phyloP scores from a whole-genome alignment of 768 basidiomycete species.

The Amanita polypyramis region DNA sequence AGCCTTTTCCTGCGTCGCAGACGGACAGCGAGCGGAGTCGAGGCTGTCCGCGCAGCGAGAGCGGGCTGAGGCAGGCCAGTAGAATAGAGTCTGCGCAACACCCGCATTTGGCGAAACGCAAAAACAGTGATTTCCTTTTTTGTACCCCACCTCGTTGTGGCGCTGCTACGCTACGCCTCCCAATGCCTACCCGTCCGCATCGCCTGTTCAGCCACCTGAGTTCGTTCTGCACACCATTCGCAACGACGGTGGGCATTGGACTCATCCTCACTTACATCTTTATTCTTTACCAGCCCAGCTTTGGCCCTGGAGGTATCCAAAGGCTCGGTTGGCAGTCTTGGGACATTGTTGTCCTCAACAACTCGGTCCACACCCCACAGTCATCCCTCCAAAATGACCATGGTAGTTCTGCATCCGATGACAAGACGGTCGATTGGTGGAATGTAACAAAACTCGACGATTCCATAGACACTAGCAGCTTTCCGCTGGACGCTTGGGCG shows the following conservation, averaged over 20 bases:
- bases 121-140: conserved; percentile 5
- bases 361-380: conserved; percentile 8
- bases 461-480: conserved; percentile 47
- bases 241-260: conserved; percentile 55
- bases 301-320: conserved; percentile 60
- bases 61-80: conserved; percentile 31
- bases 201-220: conserved; percentile 41
- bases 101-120: conserved; percentile 20
- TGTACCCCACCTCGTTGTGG: background rate
- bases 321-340: conserved; percentile 85
- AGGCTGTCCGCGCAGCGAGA: conserved; percentile 51
- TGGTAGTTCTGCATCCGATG: conserved; percentile 8
- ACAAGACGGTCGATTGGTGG: conserved; percentile 47
- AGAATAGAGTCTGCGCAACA: conserved; percentile 25
- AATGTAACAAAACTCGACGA: conserved; percentile 37
- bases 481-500: conserved; percentile 75
- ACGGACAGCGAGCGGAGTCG: conserved; percentile 65
- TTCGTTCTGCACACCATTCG: conserved; percentile 46
- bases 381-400: no score
- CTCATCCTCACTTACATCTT: conserved; percentile 68
- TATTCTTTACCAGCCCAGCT: conserved; percentile 70
- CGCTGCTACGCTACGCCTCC: conserved; percentile 17
- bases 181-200: conserved; percentile 19
- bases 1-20: conserved; percentile 50
- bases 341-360: conserved; percentile 44